These are phyloP conservation scores for Fragaria vesca DNA, from an alignment of 306 rosid species.

Conservation along the genomic window DNA sequence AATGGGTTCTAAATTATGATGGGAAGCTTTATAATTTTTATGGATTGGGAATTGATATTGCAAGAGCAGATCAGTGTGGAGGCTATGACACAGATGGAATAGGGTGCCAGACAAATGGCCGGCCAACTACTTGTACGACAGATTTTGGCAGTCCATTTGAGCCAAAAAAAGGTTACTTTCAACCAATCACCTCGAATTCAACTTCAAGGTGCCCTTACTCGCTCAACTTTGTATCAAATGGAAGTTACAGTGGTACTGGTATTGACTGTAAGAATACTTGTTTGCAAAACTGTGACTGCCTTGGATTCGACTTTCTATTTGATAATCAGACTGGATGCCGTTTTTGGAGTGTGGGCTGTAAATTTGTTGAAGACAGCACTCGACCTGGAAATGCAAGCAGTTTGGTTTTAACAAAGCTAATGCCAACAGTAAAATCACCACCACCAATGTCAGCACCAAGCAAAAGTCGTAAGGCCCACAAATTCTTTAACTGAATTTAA, in stretches of 20 bases:
- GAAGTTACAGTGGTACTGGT: neutral
- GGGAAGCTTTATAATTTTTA: neutral
- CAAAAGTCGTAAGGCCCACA: neutral
- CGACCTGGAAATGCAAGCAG: neutral
- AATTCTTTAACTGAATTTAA: neutral
- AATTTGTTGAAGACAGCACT: neutral
- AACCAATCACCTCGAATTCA: neutral
- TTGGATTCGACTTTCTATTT: neutral
- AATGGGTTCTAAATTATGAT: neutral
- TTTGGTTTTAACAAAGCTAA: neutral
- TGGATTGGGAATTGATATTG: neutral
- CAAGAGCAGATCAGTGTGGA: constrained; percentile 2
- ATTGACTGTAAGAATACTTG: neutral
- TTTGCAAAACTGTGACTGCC: constrained; percentile 8
- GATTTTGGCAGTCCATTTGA: neutral
- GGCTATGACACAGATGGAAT: neutral
- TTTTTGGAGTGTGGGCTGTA: constrained; percentile 12
- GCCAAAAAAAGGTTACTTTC: neutral
- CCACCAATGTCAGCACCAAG: neutral
- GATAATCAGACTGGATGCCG: neutral
- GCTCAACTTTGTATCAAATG: constrained; percentile 1
- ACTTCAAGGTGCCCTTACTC: neutral
- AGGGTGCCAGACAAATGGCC: constrained; percentile 12
- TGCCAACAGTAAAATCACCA: neutral
- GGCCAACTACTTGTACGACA: neutral